A percentile compares a stretch with the other conserved stretches of the same genome.
Conservation (phyloP, 257 asterid species). For the Ilex asprella region DNA sequence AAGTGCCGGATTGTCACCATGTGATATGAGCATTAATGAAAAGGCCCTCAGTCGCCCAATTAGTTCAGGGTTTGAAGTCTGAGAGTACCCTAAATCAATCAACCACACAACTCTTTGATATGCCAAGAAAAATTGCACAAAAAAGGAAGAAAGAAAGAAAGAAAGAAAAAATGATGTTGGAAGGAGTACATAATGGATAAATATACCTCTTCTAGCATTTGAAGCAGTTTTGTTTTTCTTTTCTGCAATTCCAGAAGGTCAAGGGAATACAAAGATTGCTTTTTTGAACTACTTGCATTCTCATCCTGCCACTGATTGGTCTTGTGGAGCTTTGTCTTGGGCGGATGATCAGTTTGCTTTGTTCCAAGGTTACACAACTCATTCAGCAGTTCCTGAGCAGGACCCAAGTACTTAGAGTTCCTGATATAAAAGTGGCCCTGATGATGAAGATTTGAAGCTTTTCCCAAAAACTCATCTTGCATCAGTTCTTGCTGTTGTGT, state of each 20-base stretch:
- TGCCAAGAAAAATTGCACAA: background rate
- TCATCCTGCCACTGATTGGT: constrained; percentile 30
- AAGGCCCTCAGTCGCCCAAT: constrained; percentile 20
- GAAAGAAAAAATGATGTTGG: background rate
- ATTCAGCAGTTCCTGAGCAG: constrained; percentile 63
- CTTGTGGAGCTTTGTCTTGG: constrained; percentile 28
- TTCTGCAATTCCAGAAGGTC: constrained; percentile 72
- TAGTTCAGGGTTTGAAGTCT: constrained; percentile 24
- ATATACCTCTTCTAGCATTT: constrained; percentile 76
- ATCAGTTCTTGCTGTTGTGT: constrained; percentile 24
- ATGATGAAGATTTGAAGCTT: constrained; percentile 15
- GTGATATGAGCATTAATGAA: constrained; percentile 49
- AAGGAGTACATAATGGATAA: background rate
- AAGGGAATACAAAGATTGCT: constrained; percentile 50
- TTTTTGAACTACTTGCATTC: constrained; percentile 25
- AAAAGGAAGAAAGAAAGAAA: background rate
- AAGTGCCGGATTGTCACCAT: constrained; percentile 26
- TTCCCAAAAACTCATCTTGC: constrained; percentile 29
- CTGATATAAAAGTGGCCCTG: constrained; percentile 26
- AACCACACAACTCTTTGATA: constrained; percentile 3
- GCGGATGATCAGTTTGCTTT: constrained; percentile 19
- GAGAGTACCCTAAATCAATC: background rate
- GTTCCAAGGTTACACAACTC: constrained; percentile 70
- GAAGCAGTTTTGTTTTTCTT: constrained; percentile 66
- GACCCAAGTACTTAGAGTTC: constrained; percentile 49